Base-by-base conservation (phyloP, 2,329 filamentous ascomycete genomes). In the Colletotrichum orchidophilum region DNA sequence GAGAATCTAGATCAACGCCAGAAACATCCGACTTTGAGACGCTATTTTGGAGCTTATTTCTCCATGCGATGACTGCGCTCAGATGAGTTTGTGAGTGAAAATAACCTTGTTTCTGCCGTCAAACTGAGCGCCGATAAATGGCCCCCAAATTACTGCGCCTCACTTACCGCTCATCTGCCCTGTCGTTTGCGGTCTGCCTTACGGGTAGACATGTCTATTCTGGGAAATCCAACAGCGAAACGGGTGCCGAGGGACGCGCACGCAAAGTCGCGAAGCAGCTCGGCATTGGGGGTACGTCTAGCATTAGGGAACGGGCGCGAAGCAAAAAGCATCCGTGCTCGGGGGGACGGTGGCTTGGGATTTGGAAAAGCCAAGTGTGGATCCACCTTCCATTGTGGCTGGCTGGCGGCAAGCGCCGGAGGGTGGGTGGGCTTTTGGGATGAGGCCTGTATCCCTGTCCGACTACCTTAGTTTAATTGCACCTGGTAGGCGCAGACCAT, bases 231-330 rank as follows among this genome's bases (percentile, higher is more conserved):
- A 35, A 26, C 11, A 33, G 26, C n/a, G 11, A 21, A 31, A n/a
- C 55, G 55, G 63, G 26, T 55, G 13, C 63, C 63, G 63, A 70
- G 33, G 42, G 55, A 70, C 55, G 67, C 67, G 63, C 50, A 55
- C 55, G 35, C 63, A 42, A 5, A 18, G 39, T n/a, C 18, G 18
- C 18, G 21, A 18, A 21, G 12, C 18, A 33, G 52, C 49, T 66
- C 39, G 55, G 67, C 55, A 61, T 13, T 49, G 50, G 49, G 63
- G 35, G 49, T 53, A 46, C 39, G 18, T 8, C 54, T 11, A n/a
- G 26, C 24, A 7, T 49, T 33, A 33, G 27, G 50, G 21, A 53
- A 42, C 53, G 29, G 29, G 46, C 58, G 29, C 39, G 53, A 64
- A 49, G 62, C 35, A 35, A 27, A 57, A 49, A 55, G 33, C 15